Conservation (phyloP, 2,329 filamentous ascomycete genomes). For the Verticillium tricorpus region DNA sequence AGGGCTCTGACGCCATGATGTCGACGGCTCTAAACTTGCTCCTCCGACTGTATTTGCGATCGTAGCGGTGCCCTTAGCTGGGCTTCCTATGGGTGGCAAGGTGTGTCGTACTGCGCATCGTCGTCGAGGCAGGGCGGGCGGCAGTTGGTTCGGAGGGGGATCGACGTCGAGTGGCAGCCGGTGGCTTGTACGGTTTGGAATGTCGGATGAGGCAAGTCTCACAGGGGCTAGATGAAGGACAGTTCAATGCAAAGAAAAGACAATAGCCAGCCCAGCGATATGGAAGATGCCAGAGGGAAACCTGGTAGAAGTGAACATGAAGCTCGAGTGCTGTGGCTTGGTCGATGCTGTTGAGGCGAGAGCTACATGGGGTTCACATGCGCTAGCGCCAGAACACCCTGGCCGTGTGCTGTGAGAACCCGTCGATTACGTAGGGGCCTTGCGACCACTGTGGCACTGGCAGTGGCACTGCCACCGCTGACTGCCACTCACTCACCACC, state of each 20-base stretch:
- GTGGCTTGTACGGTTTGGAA: not conserved
- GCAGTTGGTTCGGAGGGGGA: not conserved
- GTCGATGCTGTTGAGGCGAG: not conserved
- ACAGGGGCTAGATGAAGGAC: not conserved
- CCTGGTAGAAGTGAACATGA: not conserved
- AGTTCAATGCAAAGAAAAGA: not conserved
- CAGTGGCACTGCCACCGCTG: not conserved
- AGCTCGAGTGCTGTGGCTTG: not conserved
- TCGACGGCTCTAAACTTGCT: not conserved
- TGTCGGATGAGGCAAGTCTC: not conserved
- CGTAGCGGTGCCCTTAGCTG: not conserved
- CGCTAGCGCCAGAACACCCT: not conserved
- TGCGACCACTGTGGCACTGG: not conserved
- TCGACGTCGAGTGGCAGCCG: not conserved
- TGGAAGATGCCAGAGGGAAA: not conserved
- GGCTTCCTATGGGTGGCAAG: not conserved
- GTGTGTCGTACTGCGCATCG: not conserved
- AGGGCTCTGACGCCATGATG: constrained; percentile 25
- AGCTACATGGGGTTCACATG: not conserved
- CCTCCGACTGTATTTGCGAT: not conserved
- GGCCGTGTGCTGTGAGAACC: not conserved
- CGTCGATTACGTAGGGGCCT: not conserved
- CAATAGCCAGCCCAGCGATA: not conserved
- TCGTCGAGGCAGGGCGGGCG: not conserved
- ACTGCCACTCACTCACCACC: not conserved